These are phyloP conservation scores for Arthroderma uncinatum DNA, from an alignment of 2,329 filamentous ascomycete species.

Conservation along the genomic window DNA sequence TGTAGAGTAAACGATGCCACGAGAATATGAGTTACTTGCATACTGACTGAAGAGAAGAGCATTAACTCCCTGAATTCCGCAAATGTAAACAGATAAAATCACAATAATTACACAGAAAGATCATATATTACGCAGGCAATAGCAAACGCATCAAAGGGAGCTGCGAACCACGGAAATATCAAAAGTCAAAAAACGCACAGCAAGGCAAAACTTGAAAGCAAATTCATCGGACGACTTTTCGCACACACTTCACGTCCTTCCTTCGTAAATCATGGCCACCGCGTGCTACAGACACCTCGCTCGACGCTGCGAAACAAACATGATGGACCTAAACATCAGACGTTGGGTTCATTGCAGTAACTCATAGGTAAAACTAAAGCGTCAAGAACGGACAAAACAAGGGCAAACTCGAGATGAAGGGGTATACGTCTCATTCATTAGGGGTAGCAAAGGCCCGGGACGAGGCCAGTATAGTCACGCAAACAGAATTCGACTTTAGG, in stretches of 20 bases:
- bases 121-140: neutral
- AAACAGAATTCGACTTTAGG: neutral
- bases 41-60: neutral
- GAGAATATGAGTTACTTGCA: neutral
- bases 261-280: neutral
- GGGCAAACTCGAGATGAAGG: neutral
- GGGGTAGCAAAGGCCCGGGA: neutral
- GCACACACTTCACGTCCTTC: neutral
- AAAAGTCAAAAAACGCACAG: neutral
- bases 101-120: neutral
- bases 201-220: neutral
- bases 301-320: constrained; percentile 1
- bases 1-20: neutral
- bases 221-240: neutral
- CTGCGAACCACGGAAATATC: neutral
- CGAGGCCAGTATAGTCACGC: neutral
- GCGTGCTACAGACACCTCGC: neutral
- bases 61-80: neutral
- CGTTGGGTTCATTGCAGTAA: neutral
- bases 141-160: neutral
- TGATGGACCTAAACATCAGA: neutral
- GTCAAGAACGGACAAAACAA: neutral
- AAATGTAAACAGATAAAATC: neutral
- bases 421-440: neutral
- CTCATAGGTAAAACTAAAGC: neutral